Base-by-base conservation (phyloP, 83 land plant genomes). In the Thuja plicata region DNA sequence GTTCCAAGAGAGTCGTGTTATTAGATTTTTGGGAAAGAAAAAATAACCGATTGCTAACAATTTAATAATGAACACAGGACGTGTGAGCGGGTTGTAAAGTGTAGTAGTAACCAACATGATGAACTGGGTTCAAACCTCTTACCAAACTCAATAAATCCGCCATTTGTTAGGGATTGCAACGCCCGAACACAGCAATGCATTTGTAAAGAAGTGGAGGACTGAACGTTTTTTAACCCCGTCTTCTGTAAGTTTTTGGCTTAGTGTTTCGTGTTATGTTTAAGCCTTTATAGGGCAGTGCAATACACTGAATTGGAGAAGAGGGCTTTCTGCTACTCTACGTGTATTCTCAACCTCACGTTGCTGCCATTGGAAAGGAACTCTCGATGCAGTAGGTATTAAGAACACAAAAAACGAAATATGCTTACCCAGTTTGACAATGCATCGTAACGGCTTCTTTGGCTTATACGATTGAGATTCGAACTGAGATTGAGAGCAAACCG, bases 341-440 rank as follows among this genome's bases (percentile, higher is more conserved):
- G 73, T 70, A 70, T 70, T 27, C 8, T 70, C 57, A 54, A 15
- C 57, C 16, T 54, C 57, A 54, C 19, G 57, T 15, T 54, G 57
- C 57, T 54, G 19, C 17, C 3, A 54, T 54, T 54, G 57, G 57
- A 54, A 54, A 54, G 57, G 19, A 19, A 15, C 3, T 15, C 4
- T 54, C 19, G 57, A 54, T 54, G 54, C 54, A 50, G 8, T 46
- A 8, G 50, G 50, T 12, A 50, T 50, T 50, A 50, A 50, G 15
- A 50, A 12, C 54, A 50, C 15, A 12, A 50, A 12, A 50, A 2
- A 50, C 54, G 73, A 86, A 34, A 19, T 24, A 32, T 71, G 41
- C 88, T 37, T 41, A 94, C 95, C 95, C 3, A 94, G 92, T 71
- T 94, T 94, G 50, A 94, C 95, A 86, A 94, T 94, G 94, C 94